Conservation (phyloP, 2,329 filamentous ascomycete genomes). For the Colletotrichum noveboracense region DNA sequence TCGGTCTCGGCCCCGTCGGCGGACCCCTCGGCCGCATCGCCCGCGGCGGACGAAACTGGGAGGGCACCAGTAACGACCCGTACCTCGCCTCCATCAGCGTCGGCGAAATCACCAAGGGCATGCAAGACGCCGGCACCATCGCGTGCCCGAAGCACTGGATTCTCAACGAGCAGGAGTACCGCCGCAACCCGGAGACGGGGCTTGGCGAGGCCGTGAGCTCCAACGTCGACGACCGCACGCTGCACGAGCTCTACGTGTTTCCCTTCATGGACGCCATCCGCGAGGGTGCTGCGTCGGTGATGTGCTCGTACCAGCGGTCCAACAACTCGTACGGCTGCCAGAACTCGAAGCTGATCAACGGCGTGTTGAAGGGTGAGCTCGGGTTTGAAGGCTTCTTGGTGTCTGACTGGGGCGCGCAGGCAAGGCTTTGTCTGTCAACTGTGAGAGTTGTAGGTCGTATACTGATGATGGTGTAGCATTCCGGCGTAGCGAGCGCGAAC, state of each 20-base stretch:
- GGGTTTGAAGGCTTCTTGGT: constrained; percentile 69
- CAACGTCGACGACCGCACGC: constrained; percentile 67
- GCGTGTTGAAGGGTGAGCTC: constrained; percentile 72
- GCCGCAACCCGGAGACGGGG: constrained; percentile 47
- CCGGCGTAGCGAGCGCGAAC: constrained; percentile 54
- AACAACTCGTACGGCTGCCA: constrained; percentile 73
- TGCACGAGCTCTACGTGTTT: constrained; percentile 72
- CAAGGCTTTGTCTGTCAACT: constrained; percentile 64
- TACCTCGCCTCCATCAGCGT: constrained; percentile 71
- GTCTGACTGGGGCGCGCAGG: constrained; percentile 80
- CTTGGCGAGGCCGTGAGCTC: constrained; percentile 56
- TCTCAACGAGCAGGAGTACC: constrained; percentile 72
- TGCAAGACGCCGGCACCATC: constrained; percentile 50
- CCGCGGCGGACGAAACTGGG: constrained; percentile 80
- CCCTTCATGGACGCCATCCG: constrained; percentile 73
- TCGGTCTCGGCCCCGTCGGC: constrained; percentile 59
- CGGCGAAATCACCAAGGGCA: constrained; percentile 64
- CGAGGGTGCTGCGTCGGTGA: constrained; percentile 68
- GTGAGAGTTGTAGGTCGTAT: neutral
- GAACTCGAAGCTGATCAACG: constrained; percentile 64
- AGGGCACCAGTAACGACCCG: constrained; percentile 81
- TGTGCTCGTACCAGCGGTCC: constrained; percentile 79
- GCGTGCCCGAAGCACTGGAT: constrained; percentile 62
- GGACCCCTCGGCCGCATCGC: constrained; percentile 78
- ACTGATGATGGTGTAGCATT: neutral